phyloP scores from a whole-genome alignment of 129 eudicot species.

The Flaveria brownii region DNA sequence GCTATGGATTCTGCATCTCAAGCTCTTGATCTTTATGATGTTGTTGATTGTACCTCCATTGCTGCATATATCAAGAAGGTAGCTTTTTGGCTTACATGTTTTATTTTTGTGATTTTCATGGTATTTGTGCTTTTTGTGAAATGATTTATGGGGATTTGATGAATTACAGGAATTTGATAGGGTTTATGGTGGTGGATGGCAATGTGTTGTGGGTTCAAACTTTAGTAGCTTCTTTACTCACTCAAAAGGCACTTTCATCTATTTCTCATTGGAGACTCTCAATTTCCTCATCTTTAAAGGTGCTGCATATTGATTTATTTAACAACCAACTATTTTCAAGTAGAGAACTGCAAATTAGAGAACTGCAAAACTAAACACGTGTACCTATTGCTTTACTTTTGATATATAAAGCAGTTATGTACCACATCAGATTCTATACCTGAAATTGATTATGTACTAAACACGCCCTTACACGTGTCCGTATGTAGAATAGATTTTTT shows the following conservation, averaged over 20 bases:
- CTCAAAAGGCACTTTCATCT: constrained; percentile 57
- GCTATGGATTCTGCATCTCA: constrained; percentile 62
- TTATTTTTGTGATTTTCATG: neutral
- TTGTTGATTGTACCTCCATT: constrained; percentile 45
- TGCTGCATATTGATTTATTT: constrained; percentile 30
- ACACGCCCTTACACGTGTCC: no score
- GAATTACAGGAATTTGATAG: constrained; percentile 53
- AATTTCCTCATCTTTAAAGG: constrained; percentile 64
- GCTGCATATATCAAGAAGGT: constrained; percentile 69
- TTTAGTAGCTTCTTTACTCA: constrained; percentile 65
- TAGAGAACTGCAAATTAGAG: neutral
- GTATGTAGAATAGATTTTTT: constrained; percentile 16
- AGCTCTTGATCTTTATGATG: constrained; percentile 66
- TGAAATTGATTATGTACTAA: no score
- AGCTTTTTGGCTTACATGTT: neutral
- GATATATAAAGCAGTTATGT: neutral
- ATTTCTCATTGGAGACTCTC: constrained; percentile 52
- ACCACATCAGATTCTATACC: neutral
- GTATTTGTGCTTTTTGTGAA: constrained; percentile 6
- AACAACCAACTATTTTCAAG: neutral
- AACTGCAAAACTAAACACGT: neutral
- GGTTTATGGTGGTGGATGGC: constrained; percentile 61
- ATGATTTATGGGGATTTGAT: constrained; percentile 13
- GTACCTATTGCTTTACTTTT: neutral
- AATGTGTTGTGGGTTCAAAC: constrained; percentile 65